Evolutionary conservation across 78 protist species (phyloP), one percentile per base, ranked within the genome.

Genomic region (Tieghemostelium lacteum): DNA sequence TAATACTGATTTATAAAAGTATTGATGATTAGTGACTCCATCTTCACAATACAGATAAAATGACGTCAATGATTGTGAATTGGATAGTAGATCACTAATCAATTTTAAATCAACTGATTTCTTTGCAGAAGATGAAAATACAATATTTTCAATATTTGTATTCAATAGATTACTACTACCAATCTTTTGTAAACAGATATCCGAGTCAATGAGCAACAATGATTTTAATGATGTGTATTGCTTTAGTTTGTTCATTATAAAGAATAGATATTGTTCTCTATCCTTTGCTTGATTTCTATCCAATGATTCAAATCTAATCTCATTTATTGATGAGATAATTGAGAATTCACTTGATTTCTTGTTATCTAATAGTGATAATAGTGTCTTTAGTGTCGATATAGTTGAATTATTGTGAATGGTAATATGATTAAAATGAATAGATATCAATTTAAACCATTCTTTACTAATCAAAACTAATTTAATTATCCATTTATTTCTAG

Each of bases 401-500:
- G 63, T n/a, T 19, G 63, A 57, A 16, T 57, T 57, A 22, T 57
- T 57, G 63, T 57, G 63, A 19, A 57, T 57, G 33, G 16, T 17
- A 19, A 57, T 57, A 19, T 57, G 6, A 57, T 14, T 16, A 57
- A 57, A 57, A n/a, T 57, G 63, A 57, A 16, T 14, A 57, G 63
- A 19, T 5, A 57, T 17, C 26, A 57, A 7, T n/a, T 57, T 6
- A 16, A 57, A 57, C 63, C 63, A 57, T 57, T 57, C 33, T 4
- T 57, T 14, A 19, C 29, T 19, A n/a, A 57, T 16, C 16, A 57
- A 57, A n/a, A 22, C 17, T 16, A 57, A 22, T 14, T 16, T 57
- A 19, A 57, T 57, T 5, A 57, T 57, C 63, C 63, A 57, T 57
- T 57, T 57, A 57, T 57, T 57, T 57, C 63, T 14, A 57, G 17